These are phyloP conservation scores for Sporopachydermia quercuum DNA, from an alignment of 805 yeast species.

Conservation along the genomic window DNA sequence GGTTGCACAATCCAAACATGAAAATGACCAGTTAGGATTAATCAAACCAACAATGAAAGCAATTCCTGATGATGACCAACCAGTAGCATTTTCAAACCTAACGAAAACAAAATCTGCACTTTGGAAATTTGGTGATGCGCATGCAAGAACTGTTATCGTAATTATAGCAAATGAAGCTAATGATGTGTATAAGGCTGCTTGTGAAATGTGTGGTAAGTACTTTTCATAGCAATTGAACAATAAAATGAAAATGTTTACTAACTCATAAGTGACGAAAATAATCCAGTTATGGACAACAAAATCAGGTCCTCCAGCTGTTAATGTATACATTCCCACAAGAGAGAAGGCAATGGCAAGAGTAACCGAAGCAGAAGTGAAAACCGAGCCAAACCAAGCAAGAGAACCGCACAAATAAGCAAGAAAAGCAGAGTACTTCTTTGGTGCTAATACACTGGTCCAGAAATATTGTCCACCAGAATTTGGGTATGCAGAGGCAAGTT, in stretches of 20 bases:
- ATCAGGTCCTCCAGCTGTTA: slow-evolving; percentile 19
- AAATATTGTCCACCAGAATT: slow-evolving; percentile 46
- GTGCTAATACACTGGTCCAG: slow-evolving; percentile 43
- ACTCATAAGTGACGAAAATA: slow-evolving; percentile 34
- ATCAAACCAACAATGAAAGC: slow-evolving; percentile 59
- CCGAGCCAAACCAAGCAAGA: slow-evolving; percentile 39
- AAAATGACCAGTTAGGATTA: slow-evolving; percentile 57
- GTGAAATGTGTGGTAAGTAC: slow-evolving; percentile 36
- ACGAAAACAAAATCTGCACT: slow-evolving; percentile 37
- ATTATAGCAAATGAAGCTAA: slow-evolving; percentile 37
- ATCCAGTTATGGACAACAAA: slow-evolving; percentile 35
- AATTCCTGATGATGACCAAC: slow-evolving; percentile 43
- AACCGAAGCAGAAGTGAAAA: slow-evolving; percentile 42
- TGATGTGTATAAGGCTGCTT: slow-evolving; percentile 35
- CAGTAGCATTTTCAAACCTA: slow-evolving; percentile 38
- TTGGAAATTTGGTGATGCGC: slow-evolving; percentile 38
- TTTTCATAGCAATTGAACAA: slow-evolving; percentile 36
- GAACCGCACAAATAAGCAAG: slow-evolving; percentile 40
- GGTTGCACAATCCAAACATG: slow-evolving; percentile 56
- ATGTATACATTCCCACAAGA: slow-evolving; percentile 30
- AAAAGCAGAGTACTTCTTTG: slow-evolving; percentile 26
- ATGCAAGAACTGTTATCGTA: slow-evolving; percentile 36
- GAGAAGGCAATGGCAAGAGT: slow-evolving; percentile 35
- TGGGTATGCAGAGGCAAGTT: slow-evolving; percentile 38
- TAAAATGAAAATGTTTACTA: slow-evolving; percentile 26